Conservation (phyloP, 345 rosid species). For the Clarkia xantiana region DNA sequence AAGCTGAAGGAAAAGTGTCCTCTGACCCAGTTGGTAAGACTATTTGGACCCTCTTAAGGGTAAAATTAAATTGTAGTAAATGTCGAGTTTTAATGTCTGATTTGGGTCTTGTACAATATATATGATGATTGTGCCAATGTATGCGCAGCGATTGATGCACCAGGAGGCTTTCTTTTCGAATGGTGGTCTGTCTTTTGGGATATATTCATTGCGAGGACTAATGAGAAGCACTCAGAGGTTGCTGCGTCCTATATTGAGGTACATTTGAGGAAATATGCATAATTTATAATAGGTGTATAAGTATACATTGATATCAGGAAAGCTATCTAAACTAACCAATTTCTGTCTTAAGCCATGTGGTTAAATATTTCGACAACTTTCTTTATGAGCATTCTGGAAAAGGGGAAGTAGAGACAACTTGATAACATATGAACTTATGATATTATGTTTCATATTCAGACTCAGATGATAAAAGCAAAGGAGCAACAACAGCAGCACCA, state of each 20-base stretch:
- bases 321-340: no score
- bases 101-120: not conserved
- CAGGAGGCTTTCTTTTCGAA: constrained; percentile 96
- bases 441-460: constrained; percentile 20
- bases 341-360: no score
- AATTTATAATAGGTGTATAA: not conserved
- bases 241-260: constrained; percentile 99
- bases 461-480: constrained; percentile 24
- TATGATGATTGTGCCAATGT: not conserved
- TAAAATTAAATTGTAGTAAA: not conserved
- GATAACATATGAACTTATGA: not conserved
- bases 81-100: not conserved
- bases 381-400: no score
- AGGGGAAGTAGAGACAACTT: not conserved
- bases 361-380: no score
- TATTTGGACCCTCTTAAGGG: not conserved
- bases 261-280: not conserved
- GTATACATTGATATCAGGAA: not conserved
- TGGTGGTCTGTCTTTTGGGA: constrained; percentile 99
- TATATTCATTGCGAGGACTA: constrained; percentile 94
- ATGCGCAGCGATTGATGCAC: constrained; percentile 85
- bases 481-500: constrained; percentile 46
- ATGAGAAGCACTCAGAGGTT: constrained; percentile 97
- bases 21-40: constrained; percentile 91
- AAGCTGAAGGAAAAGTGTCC: constrained; percentile 92